A percentile compares a stretch with the other conserved stretches of the same genome.
These are phyloP conservation scores for Collariella sp. DNA, from an alignment of 495 filamentous ascomycete species.

Conservation along the genomic window DNA sequence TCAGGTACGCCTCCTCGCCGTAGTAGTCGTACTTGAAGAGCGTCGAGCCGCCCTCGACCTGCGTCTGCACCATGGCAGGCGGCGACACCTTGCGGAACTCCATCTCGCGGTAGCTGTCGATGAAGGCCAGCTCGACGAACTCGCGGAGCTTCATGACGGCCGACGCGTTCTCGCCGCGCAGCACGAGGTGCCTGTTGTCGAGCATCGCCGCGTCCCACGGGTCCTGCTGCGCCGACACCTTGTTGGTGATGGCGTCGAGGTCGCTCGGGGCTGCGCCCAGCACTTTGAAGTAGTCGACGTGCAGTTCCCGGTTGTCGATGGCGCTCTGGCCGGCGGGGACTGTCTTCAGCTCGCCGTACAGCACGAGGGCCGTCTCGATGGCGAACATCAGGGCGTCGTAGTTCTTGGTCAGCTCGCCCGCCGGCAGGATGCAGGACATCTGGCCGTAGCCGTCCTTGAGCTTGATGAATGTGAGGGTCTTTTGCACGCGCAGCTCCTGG, in stretches of 20 bases:
- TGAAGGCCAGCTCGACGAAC: slow-evolving; percentile 74
- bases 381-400: slow-evolving; percentile 88
- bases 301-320: slow-evolving; percentile 81
- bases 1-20: slow-evolving; percentile 85
- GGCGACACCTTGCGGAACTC: slow-evolving; percentile 80
- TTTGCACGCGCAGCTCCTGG: slow-evolving; percentile 75
- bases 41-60: slow-evolving; percentile 92
- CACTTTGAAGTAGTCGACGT: slow-evolving; percentile 88
- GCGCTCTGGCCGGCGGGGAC: slow-evolving; percentile 73
- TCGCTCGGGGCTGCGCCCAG: slow-evolving; percentile 71
- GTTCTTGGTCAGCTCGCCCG: slow-evolving; percentile 77
- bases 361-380: slow-evolving; percentile 76
- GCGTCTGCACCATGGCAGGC: slow-evolving; percentile 95
- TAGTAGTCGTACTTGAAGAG: slow-evolving; percentile 96
- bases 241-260: slow-evolving; percentile 89
- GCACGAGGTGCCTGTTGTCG: slow-evolving; percentile 83
- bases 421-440: slow-evolving; percentile 73
- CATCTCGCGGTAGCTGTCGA: slow-evolving; percentile 68
- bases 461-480: slow-evolving; percentile 79
- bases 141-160: slow-evolving; percentile 88
- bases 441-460: slow-evolving; percentile 83
- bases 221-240: slow-evolving; percentile 65
- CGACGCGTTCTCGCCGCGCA: slow-evolving; percentile 81
- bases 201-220: slow-evolving; percentile 67
- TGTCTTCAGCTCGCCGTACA: slow-evolving; percentile 82